Conservation (phyloP, 2,329 filamentous ascomycete species). For the Lasiodiplodia gonubiensis region DNA sequence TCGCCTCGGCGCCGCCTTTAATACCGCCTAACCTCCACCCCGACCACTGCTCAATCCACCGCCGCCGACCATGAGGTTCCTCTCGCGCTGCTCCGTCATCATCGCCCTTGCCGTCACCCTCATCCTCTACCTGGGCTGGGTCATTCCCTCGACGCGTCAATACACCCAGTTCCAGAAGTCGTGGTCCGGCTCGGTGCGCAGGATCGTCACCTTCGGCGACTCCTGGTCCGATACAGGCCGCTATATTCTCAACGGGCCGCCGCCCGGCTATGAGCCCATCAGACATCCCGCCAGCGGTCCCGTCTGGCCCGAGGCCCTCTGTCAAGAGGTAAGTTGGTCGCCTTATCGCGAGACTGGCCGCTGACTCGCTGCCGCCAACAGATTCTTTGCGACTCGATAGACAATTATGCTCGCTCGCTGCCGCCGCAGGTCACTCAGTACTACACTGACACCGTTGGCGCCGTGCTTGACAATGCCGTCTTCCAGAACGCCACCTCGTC, state of each 20-base stretch:
- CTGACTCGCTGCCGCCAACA: slow-evolving; percentile 34
- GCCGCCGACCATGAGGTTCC: slow-evolving; percentile 39
- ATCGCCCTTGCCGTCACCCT: slow-evolving; percentile 36
- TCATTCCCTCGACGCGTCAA: slow-evolving; percentile 38
- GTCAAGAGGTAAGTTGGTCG: slow-evolving; percentile 39
- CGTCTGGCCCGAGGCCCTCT: slow-evolving; percentile 46
- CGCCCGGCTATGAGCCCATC: slow-evolving; percentile 33
- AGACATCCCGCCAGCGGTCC: slow-evolving; percentile 42
- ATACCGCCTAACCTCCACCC: slow-evolving; percentile 11
- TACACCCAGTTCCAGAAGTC: slow-evolving; percentile 37
- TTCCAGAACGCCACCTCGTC: slow-evolving; percentile 29
- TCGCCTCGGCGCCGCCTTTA: slow-evolving; percentile 8
- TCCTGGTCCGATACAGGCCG: slow-evolving; percentile 48
- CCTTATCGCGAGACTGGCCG: neutral
- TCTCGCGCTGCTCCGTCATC: slow-evolving; percentile 40
- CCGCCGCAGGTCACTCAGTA: slow-evolving; percentile 28
- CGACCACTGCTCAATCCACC: neutral
- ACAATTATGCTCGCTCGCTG: slow-evolving; percentile 29
- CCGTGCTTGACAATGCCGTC: slow-evolving; percentile 29
- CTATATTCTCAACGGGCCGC: slow-evolving; percentile 43
- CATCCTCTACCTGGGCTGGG: slow-evolving; percentile 42
- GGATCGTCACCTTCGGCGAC: slow-evolving; percentile 47
- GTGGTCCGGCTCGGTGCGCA: slow-evolving; percentile 32
- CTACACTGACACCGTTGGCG: slow-evolving; percentile 28
- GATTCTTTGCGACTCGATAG: slow-evolving; percentile 30